Evolutionary conservation across 2,329 filamentous ascomycete genomes (phyloP), one percentile per base, ranked within the genome.

Genomic region (Phoma herbarum): DNA sequence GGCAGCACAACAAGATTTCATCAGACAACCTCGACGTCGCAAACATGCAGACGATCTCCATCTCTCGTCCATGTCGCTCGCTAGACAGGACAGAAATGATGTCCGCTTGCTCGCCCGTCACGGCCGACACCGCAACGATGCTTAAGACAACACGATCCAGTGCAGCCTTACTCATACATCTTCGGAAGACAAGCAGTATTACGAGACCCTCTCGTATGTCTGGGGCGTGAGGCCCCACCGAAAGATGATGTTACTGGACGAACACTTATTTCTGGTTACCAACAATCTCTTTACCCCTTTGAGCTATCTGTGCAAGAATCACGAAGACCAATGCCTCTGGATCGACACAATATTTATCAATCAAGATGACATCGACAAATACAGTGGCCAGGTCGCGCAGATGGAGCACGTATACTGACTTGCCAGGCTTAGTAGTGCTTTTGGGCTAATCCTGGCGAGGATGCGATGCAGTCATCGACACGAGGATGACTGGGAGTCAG

Each of bases 141-240:
- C 25, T 9, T 1, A 9, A 1, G 26, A 45, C 7, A 11, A 29
- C 29, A 26, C 29, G 20, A 42, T 55, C 4, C 33, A 35, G 6
- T 55, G 52, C 52, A 33, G 44, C 26, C 43, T 55, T 5, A 12
- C 3, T 0, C 52, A 43, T 10, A n/a, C 26, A 20, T 37, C 22
- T 4, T 16, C 48, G 18, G 8, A 28, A 10, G 10, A n/a, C 11
- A 23, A n/a, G 7, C 2, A 6, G 5, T 22, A 9, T 8, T 48
- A 35, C 16, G 35, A 48, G 35, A 44, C 37, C 14, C 37, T 55
- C 1, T 48, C 44, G 4, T 55, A 55, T 25, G 28, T 11, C 1
- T 55, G 28, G 44, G 52, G 44, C 26, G 35, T 26, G 4, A 12
- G 16, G 1, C 16, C 43, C 7, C 8, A 26, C 16, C n/a, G 25